Percentiles rank a stretch among this genome's conserved stretches.
These are phyloP conservation scores for Jamesozyma rosinii DNA, from an alignment of 805 yeast genomes.

Conservation along the genomic window DNA sequence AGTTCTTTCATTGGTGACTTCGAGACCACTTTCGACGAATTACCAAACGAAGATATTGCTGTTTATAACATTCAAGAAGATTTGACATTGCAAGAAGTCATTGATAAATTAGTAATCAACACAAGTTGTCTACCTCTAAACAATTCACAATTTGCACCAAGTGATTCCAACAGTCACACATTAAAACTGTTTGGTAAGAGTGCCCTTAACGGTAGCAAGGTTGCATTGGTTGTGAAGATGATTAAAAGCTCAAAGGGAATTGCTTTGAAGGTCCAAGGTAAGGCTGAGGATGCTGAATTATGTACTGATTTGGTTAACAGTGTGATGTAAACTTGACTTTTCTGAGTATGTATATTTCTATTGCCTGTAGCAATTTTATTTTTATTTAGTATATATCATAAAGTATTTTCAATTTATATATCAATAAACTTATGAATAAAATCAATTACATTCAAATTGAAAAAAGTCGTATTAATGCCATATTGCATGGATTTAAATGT, in stretches of 20 bases:
- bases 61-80: conserved; percentile 55
- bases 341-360: neutral
- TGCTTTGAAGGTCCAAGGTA: conserved; percentile 51
- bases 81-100: conserved; percentile 45
- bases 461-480: no score
- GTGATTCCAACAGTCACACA: conserved; percentile 49
- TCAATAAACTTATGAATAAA: neutral
- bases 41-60: conserved; percentile 51
- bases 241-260: conserved; percentile 42
- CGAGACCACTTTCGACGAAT: conserved; percentile 62
- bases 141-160: conserved; percentile 54
- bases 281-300: conserved; percentile 38
- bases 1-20: conserved; percentile 77
- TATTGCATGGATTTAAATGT: no score
- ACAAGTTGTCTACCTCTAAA: conserved; percentile 68
- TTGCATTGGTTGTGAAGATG: conserved; percentile 47
- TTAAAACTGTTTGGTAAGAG: conserved; percentile 80
- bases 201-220: conserved; percentile 28
- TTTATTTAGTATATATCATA: neutral
- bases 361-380: neutral
- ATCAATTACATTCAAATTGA: neutral
- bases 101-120: conserved; percentile 40
- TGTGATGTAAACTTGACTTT: conserved; percentile 13
- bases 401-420: neutral
- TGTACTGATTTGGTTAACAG: conserved; percentile 25